phyloP scores from a whole-genome alignment of 169 alveolate species.

The Plasmodium billcollinsi region DNA sequence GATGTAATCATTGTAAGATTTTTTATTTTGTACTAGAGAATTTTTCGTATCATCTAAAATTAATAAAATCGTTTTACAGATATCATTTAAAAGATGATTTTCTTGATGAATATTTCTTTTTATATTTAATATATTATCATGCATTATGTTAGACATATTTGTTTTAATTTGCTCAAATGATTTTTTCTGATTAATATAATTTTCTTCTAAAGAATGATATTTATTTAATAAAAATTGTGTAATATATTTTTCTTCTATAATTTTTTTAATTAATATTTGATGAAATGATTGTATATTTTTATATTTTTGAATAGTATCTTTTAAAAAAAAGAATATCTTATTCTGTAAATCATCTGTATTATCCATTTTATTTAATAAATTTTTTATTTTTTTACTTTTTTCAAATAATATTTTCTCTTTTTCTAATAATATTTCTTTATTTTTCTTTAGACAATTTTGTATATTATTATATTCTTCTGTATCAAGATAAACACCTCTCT shows the following conservation, averaged over 20 bases:
- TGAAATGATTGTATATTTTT: slow-evolving; percentile 51
- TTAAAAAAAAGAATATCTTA: slow-evolving; percentile 17
- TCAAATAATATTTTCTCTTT: slow-evolving; percentile 54
- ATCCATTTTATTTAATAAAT: slow-evolving; percentile 48
- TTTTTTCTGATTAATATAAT: slow-evolving; percentile 7
- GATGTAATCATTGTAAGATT: neutral
- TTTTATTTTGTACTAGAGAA: neutral
- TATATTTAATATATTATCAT: slow-evolving; percentile 6
- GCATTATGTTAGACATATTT: neutral
- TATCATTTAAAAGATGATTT: neutral
- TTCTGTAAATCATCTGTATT: slow-evolving; percentile 67
- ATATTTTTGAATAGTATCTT: slow-evolving; percentile 28
- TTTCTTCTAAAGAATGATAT: slow-evolving; percentile 14
- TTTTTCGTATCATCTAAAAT: slow-evolving; percentile 36
- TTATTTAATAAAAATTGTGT: slow-evolving; percentile 10
- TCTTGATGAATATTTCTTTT: neutral
- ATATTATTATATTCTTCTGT: slow-evolving; percentile 69
- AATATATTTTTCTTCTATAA: slow-evolving; percentile 47
- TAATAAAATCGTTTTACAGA: neutral
- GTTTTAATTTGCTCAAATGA: slow-evolving; percentile 4
- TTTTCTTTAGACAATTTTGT: slow-evolving; percentile 47
- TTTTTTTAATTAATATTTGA: slow-evolving; percentile 31
- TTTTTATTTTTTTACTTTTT: slow-evolving; percentile 68
- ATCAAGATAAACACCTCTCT: slow-evolving; percentile 80
- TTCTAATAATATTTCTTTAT: slow-evolving; percentile 58